Evolutionary conservation across 495 filamentous ascomycete genomes (phyloP), one percentile per base, ranked within the genome.

Genomic region (Podospora tetraspora): DNA sequence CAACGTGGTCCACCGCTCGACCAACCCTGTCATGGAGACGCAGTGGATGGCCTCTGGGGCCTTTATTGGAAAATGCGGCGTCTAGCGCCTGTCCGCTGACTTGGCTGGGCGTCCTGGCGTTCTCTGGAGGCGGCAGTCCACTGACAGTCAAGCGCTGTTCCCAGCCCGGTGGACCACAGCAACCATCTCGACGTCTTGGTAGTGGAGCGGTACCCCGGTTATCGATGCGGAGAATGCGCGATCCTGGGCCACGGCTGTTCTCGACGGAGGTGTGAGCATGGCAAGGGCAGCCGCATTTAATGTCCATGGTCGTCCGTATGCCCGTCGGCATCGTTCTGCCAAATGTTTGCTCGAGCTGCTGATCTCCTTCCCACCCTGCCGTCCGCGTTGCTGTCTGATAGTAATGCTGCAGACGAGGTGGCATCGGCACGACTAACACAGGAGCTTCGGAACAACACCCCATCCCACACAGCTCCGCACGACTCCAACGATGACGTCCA

Each of bases 231-330:
- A 72, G 71, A 62, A 22, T 57, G 43, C 32, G 43, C 57, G 23
- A 70, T 67, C 52, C 34, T 64, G 61, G 56, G 58, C 37, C 61
- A 59, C 70, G 71, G 71, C 68, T 70, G 22, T 65, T 70, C 22
- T 67, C 24, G 11, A 64, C 71, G 65, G 71, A 23, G 27, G 29
- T 64, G 60, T 32, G 58, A 16, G 67, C 27, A 58, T 43, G 62
- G 60, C 37, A 56, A 43, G 57, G 59, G 59, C 25, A 4, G 21
- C 12, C 19, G 22, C n/a, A 57, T 56, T 67, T 65, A 65, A 65
- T 69, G 68, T 32, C 27, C 4, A 63, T 63, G 66, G 37, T 8
- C 43, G 30, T 63, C 37, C 68, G 25, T 60, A 25, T 66, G 63
- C 59, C 32, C 59, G 61, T 59, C 37, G 59, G 19, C 61, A 21